Base-by-base conservation (phyloP, 2,329 filamentous ascomycete genomes). In the Trichoderma endophyticum region DNA sequence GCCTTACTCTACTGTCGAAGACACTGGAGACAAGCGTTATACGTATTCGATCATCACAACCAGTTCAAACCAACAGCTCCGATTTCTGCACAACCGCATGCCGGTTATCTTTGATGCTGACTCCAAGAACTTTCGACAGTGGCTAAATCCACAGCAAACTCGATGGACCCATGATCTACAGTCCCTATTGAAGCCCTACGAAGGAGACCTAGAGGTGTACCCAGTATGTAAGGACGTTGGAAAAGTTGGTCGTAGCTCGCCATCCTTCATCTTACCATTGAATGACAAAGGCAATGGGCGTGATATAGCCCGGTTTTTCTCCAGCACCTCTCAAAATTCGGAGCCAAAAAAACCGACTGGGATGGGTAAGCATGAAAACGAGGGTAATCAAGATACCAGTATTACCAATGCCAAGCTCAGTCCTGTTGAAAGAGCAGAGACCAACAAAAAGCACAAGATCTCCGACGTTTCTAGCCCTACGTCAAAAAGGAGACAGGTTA, bases 11-110 rank as follows among this genome's bases (percentile, higher is more conserved):
- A 26, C 28, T 48, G 34, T 36, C 5, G 15, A 32, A 77, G 75
- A 70, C 34, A 75, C 77, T 59, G 86, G 89, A 3, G 87, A 93
- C 74, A 93, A 91, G 80, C 83, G 90, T 6, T 98, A 95, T 80
- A 97, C 94, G 0, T 99, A 97, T 81, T 95, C 95, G 2, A 90
- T 99, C 79, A 95, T 98, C 80, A 99, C 96, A 1, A 98, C 95
- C 1, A 88, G 91, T 73, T 93, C 94, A 8, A 97, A 95, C 77
- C 85, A 90, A 74, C 92, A 95, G 79, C 85, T 98, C 63, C 90
- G 86, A 32, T 98, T 97, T 75, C 85, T 99, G 21, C 96, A 99
- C 79, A 92, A 97, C 78, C 91, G 96, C 18, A 99, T 99, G 96
- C 96, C 96, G 0, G 95, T 97, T 6, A 93, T 98, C 34, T 81